Conservation (phyloP, 768 basidiomycete species). For the Trametopsis cervina region DNA sequence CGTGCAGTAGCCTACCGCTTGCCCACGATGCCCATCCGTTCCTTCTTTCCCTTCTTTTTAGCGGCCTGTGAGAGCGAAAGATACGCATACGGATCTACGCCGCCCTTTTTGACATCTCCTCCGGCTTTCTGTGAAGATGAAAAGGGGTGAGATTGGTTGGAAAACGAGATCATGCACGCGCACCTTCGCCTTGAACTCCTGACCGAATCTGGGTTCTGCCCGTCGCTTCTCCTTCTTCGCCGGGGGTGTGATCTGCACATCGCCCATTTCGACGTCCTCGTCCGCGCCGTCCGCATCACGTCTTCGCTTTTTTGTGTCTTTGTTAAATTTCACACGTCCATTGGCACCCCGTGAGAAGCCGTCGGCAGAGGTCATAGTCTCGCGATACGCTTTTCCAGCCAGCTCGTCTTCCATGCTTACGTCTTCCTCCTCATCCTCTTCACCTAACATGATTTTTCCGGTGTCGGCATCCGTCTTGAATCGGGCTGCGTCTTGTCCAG, state of each 20-base stretch:
- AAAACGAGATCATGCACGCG: slow-evolving; percentile 26
- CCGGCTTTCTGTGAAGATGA: slow-evolving; percentile 73
- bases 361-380: slow-evolving; percentile 78
- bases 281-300: slow-evolving; percentile 53
- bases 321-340: slow-evolving; percentile 92
- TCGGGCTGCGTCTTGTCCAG: slow-evolving; percentile 76
- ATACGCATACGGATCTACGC: slow-evolving; percentile 91
- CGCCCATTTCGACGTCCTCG: slow-evolving; percentile 70
- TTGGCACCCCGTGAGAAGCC: slow-evolving; percentile 81
- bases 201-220: slow-evolving; percentile 59
- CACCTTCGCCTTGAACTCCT: slow-evolving; percentile 96
- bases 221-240: slow-evolving; percentile 40
- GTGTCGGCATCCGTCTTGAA: slow-evolving; percentile 86
- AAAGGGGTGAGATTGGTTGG: slow-evolving; percentile 11
- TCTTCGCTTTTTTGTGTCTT: slow-evolving; percentile 90
- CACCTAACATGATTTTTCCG: slow-evolving; percentile 72
- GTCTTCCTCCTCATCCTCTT: slow-evolving; percentile 38
- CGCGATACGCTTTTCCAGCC: slow-evolving; percentile 76
- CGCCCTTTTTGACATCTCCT: slow-evolving; percentile 85
- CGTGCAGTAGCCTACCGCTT: slow-evolving; percentile 39
- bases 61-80: slow-evolving; percentile 78
- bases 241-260: slow-evolving; percentile 40
- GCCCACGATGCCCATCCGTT: slow-evolving; percentile 52
- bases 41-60: slow-evolving; percentile 47
- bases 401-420: slow-evolving; percentile 38